phyloP scores from a whole-genome alignment of 257 asterid species.

The Nicotiana sylvestris region DNA sequence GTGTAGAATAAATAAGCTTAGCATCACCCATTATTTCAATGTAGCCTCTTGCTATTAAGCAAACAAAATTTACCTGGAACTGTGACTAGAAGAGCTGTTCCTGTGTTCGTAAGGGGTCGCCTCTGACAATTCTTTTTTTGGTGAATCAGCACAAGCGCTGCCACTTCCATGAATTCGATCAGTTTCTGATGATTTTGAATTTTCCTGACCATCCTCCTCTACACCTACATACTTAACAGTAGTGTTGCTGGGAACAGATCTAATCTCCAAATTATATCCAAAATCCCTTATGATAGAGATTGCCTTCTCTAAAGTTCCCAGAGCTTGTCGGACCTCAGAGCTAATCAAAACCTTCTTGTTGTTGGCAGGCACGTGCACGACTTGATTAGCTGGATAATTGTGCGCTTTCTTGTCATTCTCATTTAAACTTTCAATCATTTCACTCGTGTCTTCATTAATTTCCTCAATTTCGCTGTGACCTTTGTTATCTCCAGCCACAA shows the following conservation, averaged over 20 bases:
- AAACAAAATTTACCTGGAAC: conserved; percentile 49
- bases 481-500: conserved; percentile 14
- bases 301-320: conserved; percentile 58
- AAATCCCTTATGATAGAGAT: conserved; percentile 44
- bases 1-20: background rate
- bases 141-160: conserved; percentile 17
- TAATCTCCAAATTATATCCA: conserved; percentile 18
- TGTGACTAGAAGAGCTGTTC: conserved; percentile 42
- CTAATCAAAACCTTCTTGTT: conserved; percentile 18
- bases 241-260: background rate
- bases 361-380: conserved; percentile 18
- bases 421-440: conserved; percentile 17
- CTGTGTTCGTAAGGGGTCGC: conserved; percentile 31
- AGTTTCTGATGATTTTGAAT: conserved; percentile 24
- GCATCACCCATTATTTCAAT: background rate
- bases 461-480: conserved; percentile 47
- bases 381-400: conserved; percentile 18
- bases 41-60: background rate
- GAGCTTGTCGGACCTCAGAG: conserved; percentile 46
- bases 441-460: conserved; percentile 36
- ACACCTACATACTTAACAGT: conserved; percentile 4
- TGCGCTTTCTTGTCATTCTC: conserved; percentile 11
- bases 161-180: conserved; percentile 17
- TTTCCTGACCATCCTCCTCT: conserved; percentile 23
- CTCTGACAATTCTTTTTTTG: conserved; percentile 21